These are phyloP conservation scores for Saturnispora besseyi DNA, from an alignment of 805 yeast species.

Conservation along the genomic window DNA sequence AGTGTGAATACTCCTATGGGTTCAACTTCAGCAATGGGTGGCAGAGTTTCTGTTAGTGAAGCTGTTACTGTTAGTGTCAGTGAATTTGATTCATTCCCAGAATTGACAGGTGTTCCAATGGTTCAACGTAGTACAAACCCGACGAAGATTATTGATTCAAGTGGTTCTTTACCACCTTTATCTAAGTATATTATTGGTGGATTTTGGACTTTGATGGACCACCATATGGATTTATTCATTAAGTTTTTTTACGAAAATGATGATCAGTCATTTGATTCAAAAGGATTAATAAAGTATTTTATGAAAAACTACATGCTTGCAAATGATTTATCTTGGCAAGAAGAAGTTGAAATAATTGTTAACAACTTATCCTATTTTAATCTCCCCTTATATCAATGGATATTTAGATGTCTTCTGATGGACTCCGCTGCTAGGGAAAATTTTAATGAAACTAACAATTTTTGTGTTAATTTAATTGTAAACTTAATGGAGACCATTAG, in stretches of 20 bases:
- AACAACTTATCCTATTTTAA: constrained; percentile 31
- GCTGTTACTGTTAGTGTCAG: constrained; percentile 19
- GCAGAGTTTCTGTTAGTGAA: constrained; percentile 14
- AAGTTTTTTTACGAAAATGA: constrained; percentile 14
- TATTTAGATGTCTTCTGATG: constrained; percentile 28
- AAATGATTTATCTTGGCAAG: not conserved
- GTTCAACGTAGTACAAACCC: constrained; percentile 2
- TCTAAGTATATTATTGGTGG: constrained; percentile 13
- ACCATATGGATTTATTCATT: constrained; percentile 14
- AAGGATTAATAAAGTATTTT: constrained; percentile 9
- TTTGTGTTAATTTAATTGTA: constrained; percentile 5
- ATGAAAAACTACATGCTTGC: not conserved
- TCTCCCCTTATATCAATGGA: constrained; percentile 34
- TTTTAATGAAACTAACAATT: constrained; percentile 6
- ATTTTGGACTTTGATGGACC: constrained; percentile 20
- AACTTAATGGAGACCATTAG: constrained; percentile 4
- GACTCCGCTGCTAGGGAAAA: constrained; percentile 11
- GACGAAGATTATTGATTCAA: constrained; percentile 8
- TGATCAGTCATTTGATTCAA: not conserved
- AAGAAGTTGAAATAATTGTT: constrained; percentile 13
- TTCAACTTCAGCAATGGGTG: not conserved
- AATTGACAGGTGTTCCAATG: constrained; percentile 16
- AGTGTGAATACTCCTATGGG: not conserved
- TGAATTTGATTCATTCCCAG: constrained; percentile 19
- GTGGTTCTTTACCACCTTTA: not conserved